Evolutionary conservation across 805 yeast species (phyloP), one percentile per base, ranked within the genome.

Genomic region (Yueomyces sp.): DNA sequence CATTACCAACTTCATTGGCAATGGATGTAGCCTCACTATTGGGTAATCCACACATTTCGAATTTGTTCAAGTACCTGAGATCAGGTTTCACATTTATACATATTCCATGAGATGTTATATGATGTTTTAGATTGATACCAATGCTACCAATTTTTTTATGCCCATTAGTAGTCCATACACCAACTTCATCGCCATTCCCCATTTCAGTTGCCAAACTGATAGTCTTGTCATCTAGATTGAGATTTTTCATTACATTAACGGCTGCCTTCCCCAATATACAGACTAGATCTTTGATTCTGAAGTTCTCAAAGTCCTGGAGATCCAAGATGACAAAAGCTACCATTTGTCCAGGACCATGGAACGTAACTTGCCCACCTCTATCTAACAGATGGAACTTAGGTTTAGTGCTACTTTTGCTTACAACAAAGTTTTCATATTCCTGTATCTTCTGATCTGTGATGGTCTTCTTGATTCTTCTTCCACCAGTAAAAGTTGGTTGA

Each of bases 361-460:
- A 92, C 0, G 98, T 92, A 1, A 92, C 77, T 58, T 92, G 94
- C 0, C 99, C 99, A 12, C 99, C 99, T 48, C 99, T 68, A 43
- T 77, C 77, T 0, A 92, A 74, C 53, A 85, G 90, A n/a, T 79
- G 72, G 55, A 77, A 84, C 31, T 70, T 69, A 12, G 87, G 81
- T 52, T 64, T 49, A 32, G 46, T 4, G 2, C 9, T 19, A 52
- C 56, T 26, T 42, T 45, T 30, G 60, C 59, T 51, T 39, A 47
- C 40, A 5, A 5, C n/a, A 48, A 56, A 47, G 39, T 48, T 42
- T 56, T 62, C 55, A 50, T 45, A 51, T 40, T 44, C 26, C 3
- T 52, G 40, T 31, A 57, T 48, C 11, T 54, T 49, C 34, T 60
- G 63, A 7, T 56, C 36, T 44, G 70, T 58, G 0, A 78, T 63